Percentiles rank a stretch among this genome's conserved stretches.
phyloP scores from a whole-genome alignment of 768 basidiomycete species.

The Leccinum rimulosum region DNA sequence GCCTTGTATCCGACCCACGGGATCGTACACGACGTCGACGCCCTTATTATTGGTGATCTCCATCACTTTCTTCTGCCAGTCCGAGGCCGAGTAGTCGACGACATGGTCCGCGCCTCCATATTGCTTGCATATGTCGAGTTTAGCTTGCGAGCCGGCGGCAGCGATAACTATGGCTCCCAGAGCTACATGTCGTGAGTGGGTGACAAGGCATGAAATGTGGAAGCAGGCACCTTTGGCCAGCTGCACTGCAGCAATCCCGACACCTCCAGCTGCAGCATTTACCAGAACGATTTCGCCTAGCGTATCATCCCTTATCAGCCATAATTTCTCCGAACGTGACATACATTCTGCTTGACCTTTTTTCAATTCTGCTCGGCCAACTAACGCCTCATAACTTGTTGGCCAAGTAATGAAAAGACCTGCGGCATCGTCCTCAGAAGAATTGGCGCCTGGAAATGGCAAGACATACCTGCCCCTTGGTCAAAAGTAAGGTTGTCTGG shows the following conservation, averaged over 20 bases:
- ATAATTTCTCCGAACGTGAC: background rate
- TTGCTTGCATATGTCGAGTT: slow-evolving; percentile 73
- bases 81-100: slow-evolving; percentile 72
- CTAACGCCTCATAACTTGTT: slow-evolving; percentile 89
- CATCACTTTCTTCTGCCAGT: slow-evolving; percentile 91
- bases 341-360: slow-evolving; percentile 46
- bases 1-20: slow-evolving; percentile 78
- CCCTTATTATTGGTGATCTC: slow-evolving; percentile 81
- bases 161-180: slow-evolving; percentile 95
- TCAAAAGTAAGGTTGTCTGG: slow-evolving; percentile 79
- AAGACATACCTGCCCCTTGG: slow-evolving; percentile 72
- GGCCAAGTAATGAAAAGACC: slow-evolving; percentile 89
- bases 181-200: slow-evolving; percentile 40
- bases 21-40: slow-evolving; percentile 85
- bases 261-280: slow-evolving; percentile 94
- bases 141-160: slow-evolving; percentile 76
- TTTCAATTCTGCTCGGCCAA: slow-evolving; percentile 78
- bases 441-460: background rate
- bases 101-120: slow-evolving; percentile 81
- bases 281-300: slow-evolving; percentile 89
- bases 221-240: slow-evolving; percentile 74
- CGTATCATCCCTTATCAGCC: slow-evolving; percentile 6
- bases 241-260: slow-evolving; percentile 90
- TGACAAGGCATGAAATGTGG: background rate
- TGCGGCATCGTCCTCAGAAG: slow-evolving; percentile 24